A percentile compares a stretch with the other conserved stretches of the same genome.
Evolutionary conservation across 495 filamentous ascomycete species (phyloP).

Genomic region (Trichoderma parareesei): DNA sequence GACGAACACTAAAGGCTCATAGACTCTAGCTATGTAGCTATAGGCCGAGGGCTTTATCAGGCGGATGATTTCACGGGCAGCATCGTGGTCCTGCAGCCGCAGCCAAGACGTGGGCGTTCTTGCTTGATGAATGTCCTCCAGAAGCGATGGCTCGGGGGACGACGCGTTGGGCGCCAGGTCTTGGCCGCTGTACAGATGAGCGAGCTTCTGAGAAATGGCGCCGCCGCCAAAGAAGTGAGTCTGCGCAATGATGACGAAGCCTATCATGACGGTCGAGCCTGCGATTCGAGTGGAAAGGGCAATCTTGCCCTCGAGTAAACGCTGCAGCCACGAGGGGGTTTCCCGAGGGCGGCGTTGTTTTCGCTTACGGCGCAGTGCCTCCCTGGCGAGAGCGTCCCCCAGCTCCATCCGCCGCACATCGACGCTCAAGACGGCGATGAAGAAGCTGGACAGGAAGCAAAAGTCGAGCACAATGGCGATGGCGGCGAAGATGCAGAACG

Average conservation of each 20-base stretch:
- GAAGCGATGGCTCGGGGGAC: constrained; percentile 29
- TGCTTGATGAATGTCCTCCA: constrained; percentile 54
- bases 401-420: constrained; percentile 65
- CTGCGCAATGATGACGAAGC: constrained; percentile 52
- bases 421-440: constrained; percentile 63
- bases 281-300: constrained; percentile 50
- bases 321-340: constrained; percentile 38
- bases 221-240: constrained; percentile 49
- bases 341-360: not conserved
- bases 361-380: constrained; percentile 28
- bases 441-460: constrained; percentile 62
- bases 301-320: constrained; percentile 39
- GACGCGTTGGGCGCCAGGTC: not conserved
- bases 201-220: constrained; percentile 34
- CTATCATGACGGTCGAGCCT: constrained; percentile 54
- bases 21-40: constrained; percentile 59
- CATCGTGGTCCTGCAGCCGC: constrained; percentile 63
- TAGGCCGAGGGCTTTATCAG: constrained; percentile 57
- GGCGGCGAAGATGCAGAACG: constrained; percentile 62
- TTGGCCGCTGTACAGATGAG: constrained; percentile 24
- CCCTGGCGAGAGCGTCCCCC: constrained; percentile 38
- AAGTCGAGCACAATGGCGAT: constrained; percentile 64
- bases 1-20: constrained; percentile 60
- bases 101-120: constrained; percentile 64
- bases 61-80: constrained; percentile 59